phyloP scores from a whole-genome alignment of 2,329 filamentous ascomycete genomes.

The Colletotrichum kahawae region DNA sequence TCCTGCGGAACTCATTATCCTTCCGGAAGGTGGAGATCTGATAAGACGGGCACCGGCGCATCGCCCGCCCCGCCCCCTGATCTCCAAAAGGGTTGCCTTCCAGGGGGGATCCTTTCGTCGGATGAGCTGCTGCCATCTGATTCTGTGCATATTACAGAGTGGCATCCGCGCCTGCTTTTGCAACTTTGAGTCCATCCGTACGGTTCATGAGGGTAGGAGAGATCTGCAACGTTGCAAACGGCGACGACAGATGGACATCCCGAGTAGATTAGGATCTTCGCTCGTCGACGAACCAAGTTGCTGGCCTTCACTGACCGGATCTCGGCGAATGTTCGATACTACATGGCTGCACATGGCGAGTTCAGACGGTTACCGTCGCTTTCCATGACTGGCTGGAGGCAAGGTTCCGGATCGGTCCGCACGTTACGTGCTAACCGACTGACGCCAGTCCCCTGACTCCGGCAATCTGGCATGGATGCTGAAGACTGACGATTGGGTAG shows the following conservation, averaged over 20 bases:
- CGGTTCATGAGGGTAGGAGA: neutral
- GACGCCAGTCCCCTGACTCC: neutral
- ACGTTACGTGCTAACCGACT: neutral
- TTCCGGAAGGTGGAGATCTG: neutral
- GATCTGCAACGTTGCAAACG: conserved; percentile 13
- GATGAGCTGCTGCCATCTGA: conserved; percentile 7
- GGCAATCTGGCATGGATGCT: neutral
- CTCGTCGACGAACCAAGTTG: neutral
- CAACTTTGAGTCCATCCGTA: neutral
- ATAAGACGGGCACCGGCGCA: neutral
- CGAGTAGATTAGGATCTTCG: neutral
- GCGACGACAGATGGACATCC: neutral
- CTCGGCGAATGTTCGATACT: neutral
- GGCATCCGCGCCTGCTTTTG: neutral
- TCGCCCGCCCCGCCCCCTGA: neutral
- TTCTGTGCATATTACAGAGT: conserved; percentile 10
- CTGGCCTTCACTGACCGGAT: neutral
- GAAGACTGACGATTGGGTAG: neutral
- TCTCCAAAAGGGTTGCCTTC: neutral
- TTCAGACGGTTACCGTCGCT: neutral
- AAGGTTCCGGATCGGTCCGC: neutral
- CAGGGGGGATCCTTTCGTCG: neutral
- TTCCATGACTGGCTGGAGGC: neutral
- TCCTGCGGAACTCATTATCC: neutral
- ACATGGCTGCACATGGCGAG: neutral